Evolutionary conservation across 768 basidiomycete species (phyloP).

Genomic region (Panellus pusillus): DNA sequence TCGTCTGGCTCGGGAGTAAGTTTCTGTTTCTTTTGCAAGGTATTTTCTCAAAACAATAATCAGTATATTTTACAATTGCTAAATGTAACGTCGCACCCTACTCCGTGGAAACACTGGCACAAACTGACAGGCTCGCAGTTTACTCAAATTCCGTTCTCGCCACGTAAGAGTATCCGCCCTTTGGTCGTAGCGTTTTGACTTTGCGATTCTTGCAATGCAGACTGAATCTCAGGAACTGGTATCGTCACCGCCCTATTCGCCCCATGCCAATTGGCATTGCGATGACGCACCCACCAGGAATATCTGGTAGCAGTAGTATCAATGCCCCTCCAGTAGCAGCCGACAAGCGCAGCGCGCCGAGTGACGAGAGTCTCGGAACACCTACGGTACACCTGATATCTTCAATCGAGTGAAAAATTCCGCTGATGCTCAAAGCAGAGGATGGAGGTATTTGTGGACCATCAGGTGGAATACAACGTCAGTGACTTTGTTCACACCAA

Average conservation of each 20-base stretch:
- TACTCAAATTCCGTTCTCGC: slow-evolving; percentile 15
- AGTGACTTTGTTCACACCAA: not conserved
- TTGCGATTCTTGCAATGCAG: not conserved
- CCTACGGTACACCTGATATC: not conserved
- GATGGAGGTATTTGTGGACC: slow-evolving; percentile 19
- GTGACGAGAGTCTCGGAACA: not conserved
- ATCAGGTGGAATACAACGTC: slow-evolving; percentile 15
- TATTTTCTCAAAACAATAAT: too few species aligned
- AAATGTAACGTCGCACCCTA: not conserved
- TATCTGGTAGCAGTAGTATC: not conserved
- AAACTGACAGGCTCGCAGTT: not conserved
- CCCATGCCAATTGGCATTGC: slow-evolving; percentile 5
- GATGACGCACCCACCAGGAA: not conserved
- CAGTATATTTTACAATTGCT: slow-evolving; percentile 13
- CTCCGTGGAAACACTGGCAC: not conserved
- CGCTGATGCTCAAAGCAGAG: not conserved
- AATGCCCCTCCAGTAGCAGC: not conserved
- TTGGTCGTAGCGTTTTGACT: too few species aligned
- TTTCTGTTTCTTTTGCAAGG: too few species aligned
- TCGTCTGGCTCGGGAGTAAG: slow-evolving; percentile 7
- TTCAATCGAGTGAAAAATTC: not conserved
- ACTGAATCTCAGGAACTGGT: slow-evolving; percentile 16
- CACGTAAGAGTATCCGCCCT: slow-evolving; percentile 1
- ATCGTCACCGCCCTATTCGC: slow-evolving; percentile 4
- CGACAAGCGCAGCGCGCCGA: not conserved